Percentiles rank a stretch among this genome's conserved stretches.
phyloP scores from a whole-genome alignment of 495 filamentous ascomycete genomes.

The Margaritispora aquatica region DNA sequence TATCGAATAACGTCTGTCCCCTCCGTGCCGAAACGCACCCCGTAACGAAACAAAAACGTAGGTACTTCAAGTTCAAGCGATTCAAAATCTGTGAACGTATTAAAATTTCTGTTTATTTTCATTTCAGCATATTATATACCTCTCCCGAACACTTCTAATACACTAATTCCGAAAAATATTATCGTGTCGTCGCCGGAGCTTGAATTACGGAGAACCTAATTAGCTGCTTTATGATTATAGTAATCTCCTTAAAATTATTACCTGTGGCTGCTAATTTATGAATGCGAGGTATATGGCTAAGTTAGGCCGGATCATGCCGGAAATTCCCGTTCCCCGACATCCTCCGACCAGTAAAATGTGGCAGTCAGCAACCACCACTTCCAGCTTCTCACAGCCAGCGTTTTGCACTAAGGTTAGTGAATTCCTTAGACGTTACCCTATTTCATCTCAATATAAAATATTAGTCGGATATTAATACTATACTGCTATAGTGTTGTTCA shows the following conservation, averaged over 20 bases:
- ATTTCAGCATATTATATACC: too few species aligned
- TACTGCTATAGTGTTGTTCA: not conserved
- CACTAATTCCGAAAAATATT: too few species aligned
- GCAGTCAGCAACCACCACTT: constrained; percentile 3
- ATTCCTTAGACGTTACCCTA: not conserved
- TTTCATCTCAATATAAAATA: not conserved
- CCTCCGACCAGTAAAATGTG: constrained; percentile 1
- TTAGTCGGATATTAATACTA: not conserved
- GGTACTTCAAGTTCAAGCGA: too few species aligned
- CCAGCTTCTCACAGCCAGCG: not conserved
- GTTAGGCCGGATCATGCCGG: not conserved
- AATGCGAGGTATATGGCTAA: not conserved
- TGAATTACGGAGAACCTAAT: not conserved
- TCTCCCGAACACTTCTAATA: too few species aligned
- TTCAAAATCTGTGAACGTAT: too few species aligned
- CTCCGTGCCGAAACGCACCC: too few species aligned
- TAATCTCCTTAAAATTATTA: constrained; percentile 3
- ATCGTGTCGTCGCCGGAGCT: too few species aligned
- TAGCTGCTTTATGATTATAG: not conserved
- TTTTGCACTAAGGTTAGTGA: not conserved
- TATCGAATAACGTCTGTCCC: too few species aligned
- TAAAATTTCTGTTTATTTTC: too few species aligned
- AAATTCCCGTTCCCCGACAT: not conserved
- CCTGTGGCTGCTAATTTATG: constrained; percentile 1
- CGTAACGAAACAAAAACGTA: too few species aligned